Percentiles rank a stretch among this genome's conserved stretches.
phyloP scores from a whole-genome alignment of 116 monocot species.

The Trichopus zeylanicus region DNA sequence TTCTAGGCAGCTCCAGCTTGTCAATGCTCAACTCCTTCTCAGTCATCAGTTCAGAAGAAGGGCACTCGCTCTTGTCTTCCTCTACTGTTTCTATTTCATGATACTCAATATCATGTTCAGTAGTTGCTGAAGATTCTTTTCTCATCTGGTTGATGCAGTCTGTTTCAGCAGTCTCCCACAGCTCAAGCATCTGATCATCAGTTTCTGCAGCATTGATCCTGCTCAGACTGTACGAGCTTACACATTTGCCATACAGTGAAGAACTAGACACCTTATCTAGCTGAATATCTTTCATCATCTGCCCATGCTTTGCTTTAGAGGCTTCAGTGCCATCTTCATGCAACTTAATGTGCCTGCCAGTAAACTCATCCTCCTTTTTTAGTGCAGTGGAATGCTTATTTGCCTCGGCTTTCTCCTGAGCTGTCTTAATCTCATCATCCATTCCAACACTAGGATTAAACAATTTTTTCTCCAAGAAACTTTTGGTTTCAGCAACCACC shows the following conservation, averaged over 20 bases:
- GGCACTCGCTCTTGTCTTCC: conserved; percentile 40
- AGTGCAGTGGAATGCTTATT: no score
- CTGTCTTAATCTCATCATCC: conserved; percentile 9
- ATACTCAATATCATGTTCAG: conserved; percentile 16
- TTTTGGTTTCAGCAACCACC: conserved; percentile 13
- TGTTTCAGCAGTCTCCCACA: conserved; percentile 74
- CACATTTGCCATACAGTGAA: conserved; percentile 10
- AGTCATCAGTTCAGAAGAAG: conserved; percentile 37
- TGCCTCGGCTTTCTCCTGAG: not conserved
- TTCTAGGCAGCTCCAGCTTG: conserved; percentile 26
- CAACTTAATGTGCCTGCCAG: not conserved
- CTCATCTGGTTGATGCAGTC: conserved; percentile 17
- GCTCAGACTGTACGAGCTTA: not conserved
- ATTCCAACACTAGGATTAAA: conserved; percentile 7
- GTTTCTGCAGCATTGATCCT: conserved; percentile 15
- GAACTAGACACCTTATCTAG: conserved; percentile 58
- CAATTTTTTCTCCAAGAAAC: conserved; percentile 17
- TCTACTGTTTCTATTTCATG: conserved; percentile 18
- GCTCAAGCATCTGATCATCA: conserved; percentile 75
- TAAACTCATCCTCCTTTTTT: not conserved
- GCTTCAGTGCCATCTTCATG: conserved; percentile 7
- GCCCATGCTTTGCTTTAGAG: conserved; percentile 29
- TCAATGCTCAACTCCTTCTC: conserved; percentile 66
- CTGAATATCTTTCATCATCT: conserved; percentile 76
- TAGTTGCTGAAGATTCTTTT: conserved; percentile 4